Evolutionary conservation across 2,329 filamentous ascomycete species (phyloP).

Genomic region (Pseudovirgaria hyperparasitica): DNA sequence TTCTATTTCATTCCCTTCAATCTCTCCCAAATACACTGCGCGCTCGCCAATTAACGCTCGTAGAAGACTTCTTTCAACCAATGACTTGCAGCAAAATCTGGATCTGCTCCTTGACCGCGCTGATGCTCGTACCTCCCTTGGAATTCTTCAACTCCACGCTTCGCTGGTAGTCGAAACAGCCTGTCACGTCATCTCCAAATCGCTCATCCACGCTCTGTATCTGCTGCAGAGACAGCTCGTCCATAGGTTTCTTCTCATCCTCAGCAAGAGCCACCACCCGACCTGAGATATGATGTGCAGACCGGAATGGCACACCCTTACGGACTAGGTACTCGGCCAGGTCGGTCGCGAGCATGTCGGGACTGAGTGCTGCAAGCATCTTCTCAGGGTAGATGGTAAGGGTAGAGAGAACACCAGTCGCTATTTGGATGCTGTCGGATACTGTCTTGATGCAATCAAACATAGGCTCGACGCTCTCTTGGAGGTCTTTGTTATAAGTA

Average conservation of each 20-base stretch:
- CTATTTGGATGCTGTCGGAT: conserved; percentile 69
- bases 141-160: conserved; percentile 70
- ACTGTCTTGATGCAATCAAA: conserved; percentile 75
- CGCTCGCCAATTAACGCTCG: too few relatives aligned
- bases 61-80: too few relatives aligned
- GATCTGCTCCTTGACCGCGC: conserved; percentile 52
- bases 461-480: conserved; percentile 77
- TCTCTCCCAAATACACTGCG: too few relatives aligned
- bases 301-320: conserved; percentile 62
- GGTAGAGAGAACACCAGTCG: conserved; percentile 66
- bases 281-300: conserved; percentile 69
- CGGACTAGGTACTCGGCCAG: conserved; percentile 52
- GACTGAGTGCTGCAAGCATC: conserved; percentile 68
- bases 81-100: too few relatives aligned
- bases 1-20: too few relatives aligned
- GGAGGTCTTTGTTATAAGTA: conserved; percentile 87
- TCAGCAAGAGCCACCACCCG: conserved; percentile 62
- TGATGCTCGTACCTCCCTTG: conserved; percentile 65
- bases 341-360: conserved; percentile 70
- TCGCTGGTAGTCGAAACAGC: conserved; percentile 67
- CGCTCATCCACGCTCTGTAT: conserved; percentile 54
- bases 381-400: conserved; percentile 56
- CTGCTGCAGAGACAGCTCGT: conserved; percentile 53
- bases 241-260: conserved; percentile 52
- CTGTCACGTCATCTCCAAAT: conserved; percentile 58